Evolutionary conservation across 495 filamentous ascomycete species (phyloP), one percentile per base, ranked within the genome.

Genomic region (Achaetomiella virescens): DNA sequence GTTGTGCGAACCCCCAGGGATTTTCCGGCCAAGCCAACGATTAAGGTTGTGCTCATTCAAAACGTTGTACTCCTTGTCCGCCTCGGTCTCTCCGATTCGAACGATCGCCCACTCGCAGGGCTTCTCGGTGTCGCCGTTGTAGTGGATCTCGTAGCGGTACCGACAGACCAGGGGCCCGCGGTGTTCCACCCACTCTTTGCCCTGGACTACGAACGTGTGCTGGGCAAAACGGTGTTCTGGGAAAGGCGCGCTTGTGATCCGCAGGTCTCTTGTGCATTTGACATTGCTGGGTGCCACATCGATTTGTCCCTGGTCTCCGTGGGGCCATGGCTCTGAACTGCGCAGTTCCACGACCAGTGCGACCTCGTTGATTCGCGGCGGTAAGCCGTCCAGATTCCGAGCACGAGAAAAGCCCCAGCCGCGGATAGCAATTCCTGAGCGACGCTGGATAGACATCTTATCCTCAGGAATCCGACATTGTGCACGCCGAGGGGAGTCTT

Each of bases 231-330:
- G 60, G 17, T 68, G 48, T 0, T 61, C 55, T 0, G 74, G 75
- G 11, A 78, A 84, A 0, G 68, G 52, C 1, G 71, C 66, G 50
- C 86, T 84, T 0, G 84, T 86, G 2, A 80, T 49, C 5, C 75
- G 62, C 9, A 85, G 63, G 0, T 72, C 61, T 6, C 84, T 66
- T 3, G 62, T 41, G 14, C 57, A 55, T 1, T 71, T 43, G 1
- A 82, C 61, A 0, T 72, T 55, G 0, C 54, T 43, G 0, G 77
- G 31, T 0, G 70, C 44, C 10, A 82, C 46, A 0, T 78, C 74
- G 3, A 80, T 66, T 0, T 79, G 66, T 0, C 70, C 67, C 54
- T 84, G 78, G 5, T 74, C 62, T 3, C 71, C 49, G 11, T 67
- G 57, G 10, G 72, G 57, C 3, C 1, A 14, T 1, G 52, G 31